A percentile compares a stretch with the other conserved stretches of the same genome.
Conservation (phyloP, 179 eudicot species). For the Sideroxylon spinosum region DNA sequence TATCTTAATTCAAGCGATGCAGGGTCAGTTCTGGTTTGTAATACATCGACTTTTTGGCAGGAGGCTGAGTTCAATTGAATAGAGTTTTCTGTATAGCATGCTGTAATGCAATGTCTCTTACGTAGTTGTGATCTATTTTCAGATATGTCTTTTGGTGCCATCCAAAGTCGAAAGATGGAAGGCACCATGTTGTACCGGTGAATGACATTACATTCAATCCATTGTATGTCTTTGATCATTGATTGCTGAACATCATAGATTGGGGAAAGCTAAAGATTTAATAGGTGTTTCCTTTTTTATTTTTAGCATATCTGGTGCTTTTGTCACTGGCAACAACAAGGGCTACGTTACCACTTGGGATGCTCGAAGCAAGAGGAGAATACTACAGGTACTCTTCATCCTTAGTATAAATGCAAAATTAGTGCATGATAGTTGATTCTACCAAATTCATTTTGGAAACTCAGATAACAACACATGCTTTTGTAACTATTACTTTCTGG, state of each 20-base stretch:
- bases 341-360: constrained; percentile 82
- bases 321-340: constrained; percentile 77
- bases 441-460: not conserved
- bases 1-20: constrained; percentile 38
- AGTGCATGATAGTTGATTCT: not conserved
- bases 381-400: constrained; percentile 54
- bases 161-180: constrained; percentile 61
- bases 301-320: constrained; percentile 45
- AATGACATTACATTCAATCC: constrained; percentile 78
- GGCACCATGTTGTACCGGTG: constrained; percentile 54
- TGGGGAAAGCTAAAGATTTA: not conserved
- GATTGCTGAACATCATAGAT: constrained; percentile 2
- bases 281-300: constrained; percentile 1
- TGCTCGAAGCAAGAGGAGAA: constrained; percentile 55
- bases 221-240: constrained; percentile 43
- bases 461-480: not conserved
- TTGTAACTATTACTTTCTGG: not conserved
- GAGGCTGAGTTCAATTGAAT: not conserved
- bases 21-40: constrained; percentile 47
- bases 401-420: constrained; percentile 4
- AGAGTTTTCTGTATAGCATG: not conserved
- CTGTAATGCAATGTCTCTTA: not conserved
- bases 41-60: constrained; percentile 5
- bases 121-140: constrained; percentile 10
- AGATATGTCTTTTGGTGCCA: constrained; percentile 78